Percentiles rank a stretch among this genome's conserved stretches.
Conservation (phyloP, 352 stramenopile genomes). For the Globisporangium barbulae region DNA sequence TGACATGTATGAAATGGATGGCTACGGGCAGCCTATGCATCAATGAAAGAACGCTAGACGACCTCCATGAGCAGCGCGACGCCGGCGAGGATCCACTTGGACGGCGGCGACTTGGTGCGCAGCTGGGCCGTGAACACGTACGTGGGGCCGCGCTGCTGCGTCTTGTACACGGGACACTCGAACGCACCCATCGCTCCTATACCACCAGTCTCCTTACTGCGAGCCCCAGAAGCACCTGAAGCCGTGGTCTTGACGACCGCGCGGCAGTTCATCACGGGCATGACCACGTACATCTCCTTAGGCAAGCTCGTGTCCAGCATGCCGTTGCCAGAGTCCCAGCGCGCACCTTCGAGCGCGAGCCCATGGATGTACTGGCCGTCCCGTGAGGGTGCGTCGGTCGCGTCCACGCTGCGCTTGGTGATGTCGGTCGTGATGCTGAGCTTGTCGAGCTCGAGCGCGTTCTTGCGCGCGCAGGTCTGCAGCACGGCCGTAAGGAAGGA, state of each 20-base stretch:
- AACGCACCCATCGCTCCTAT: conserved; percentile 35
- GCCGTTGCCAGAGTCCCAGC: conserved; percentile 80
- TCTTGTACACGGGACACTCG: conserved; percentile 90
- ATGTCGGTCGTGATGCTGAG: conserved; percentile 77
- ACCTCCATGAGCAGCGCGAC: conserved; percentile 63
- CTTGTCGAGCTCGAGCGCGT: conserved; percentile 81
- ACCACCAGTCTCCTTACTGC: conserved; percentile 5
- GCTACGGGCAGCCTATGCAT: too few species aligned
- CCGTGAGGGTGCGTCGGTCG: conserved; percentile 75
- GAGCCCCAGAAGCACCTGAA: conserved; percentile 13
- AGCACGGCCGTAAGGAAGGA: conserved; percentile 84
- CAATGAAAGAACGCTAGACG: too few species aligned
- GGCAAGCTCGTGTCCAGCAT: conserved; percentile 78
- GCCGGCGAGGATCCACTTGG: conserved; percentile 90
- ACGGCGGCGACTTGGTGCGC: conserved; percentile 77
- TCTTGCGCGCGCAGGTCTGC: conserved; percentile 71
- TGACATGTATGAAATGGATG: not conserved
- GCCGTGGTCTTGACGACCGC: conserved; percentile 40
- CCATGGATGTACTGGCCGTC: conserved; percentile 91
- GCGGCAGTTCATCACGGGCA: conserved; percentile 91
- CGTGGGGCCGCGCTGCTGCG: conserved; percentile 86
- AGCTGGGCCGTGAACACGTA: conserved; percentile 88
- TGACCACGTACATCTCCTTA: conserved; percentile 91
- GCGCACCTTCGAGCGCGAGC: conserved; percentile 87
- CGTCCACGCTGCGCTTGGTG: conserved; percentile 84